Percentiles rank a stretch among this genome's conserved stretches.
These are phyloP conservation scores for Selenicereus undatus DNA, from an alignment of 148 eudicot genomes.

Conservation along the genomic window DNA sequence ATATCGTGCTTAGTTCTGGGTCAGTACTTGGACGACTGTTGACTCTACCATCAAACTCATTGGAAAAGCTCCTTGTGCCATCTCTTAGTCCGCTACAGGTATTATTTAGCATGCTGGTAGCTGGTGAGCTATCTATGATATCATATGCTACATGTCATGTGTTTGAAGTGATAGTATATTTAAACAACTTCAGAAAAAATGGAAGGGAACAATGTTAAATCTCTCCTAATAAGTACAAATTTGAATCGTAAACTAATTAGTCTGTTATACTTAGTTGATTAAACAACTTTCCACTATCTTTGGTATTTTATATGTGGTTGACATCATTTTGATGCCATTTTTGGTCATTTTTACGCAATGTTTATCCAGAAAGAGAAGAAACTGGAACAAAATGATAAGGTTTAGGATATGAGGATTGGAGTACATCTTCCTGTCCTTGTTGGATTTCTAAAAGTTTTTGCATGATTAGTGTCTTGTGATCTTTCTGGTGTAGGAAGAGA, in stretches of 20 bases:
- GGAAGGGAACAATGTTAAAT: neutral
- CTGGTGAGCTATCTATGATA: neutral
- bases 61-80: constrained; percentile 40
- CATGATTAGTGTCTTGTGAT: constrained; percentile 6
- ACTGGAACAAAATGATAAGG: neutral
- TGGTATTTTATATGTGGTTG: neutral
- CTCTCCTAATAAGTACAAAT: neutral
- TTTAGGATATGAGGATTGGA: neutral
- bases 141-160: neutral
- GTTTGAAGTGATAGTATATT: neutral
- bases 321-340: neutral
- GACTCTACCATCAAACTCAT: constrained; percentile 35
- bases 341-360: neutral
- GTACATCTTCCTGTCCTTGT: neutral
- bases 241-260: no score
- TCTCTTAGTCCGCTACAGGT: constrained; percentile 90
- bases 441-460: neutral
- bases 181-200: neutral
- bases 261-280: no score
- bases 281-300: neutral
- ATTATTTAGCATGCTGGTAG: constrained; percentile 7
- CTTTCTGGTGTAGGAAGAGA: constrained; percentile 55
- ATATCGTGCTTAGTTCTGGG: constrained; percentile 68
- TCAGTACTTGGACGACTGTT: constrained; percentile 68
- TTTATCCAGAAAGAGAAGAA: neutral